Evolutionary conservation across 2,329 filamentous ascomycete species (phyloP), one percentile per base, ranked within the genome.

Genomic region (Monilinia vaccinii-corymbosi): DNA sequence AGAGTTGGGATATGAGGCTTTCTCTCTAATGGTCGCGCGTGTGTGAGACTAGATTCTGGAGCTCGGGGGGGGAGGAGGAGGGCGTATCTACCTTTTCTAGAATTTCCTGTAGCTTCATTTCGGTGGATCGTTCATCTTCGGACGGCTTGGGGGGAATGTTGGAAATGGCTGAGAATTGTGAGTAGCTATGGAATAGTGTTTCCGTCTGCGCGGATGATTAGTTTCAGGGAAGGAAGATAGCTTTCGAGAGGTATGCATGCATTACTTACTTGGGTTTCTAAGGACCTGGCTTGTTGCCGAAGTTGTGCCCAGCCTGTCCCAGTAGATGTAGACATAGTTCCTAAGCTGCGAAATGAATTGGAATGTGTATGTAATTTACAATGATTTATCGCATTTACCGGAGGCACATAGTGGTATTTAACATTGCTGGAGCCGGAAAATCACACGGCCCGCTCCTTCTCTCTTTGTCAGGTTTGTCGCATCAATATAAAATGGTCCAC

Each of bases 91-190:
- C 90, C 80, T 88, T 91, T 71, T 91, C 86, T 44, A 99, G 79
- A 14, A 97, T 78, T 61, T 96, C 92, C 72, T 91, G 85, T 47
- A 99, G 78, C 72, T 93, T 90, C 18, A 81, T 77, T 75, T 97
- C 91, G 32, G 88, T 88, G 60, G 85, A 81, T 63, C 80, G 78
- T 73, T 97, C 94, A 67, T 97, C 91, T 63, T 93, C 87, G 57
- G 88, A 88, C 13, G 93, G 89, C 71, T 94, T 92, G 5, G 84
- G 79, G 10, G 92, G 88, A 60, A 96, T 87, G 69, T 88, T 89
- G 21, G 88, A 78, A 61, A 88, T 84, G 21, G 89, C 85, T 21
- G 91, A 87, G 78, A 91, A 97, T 74, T 97, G 93, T 18, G 94
- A 94, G 73, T 96, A 99, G 62, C 82, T 85, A 70, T 91, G 88